phyloP scores from a whole-genome alignment of 2,329 filamentous ascomycete genomes.

The Aspergillus fischeri region DNA sequence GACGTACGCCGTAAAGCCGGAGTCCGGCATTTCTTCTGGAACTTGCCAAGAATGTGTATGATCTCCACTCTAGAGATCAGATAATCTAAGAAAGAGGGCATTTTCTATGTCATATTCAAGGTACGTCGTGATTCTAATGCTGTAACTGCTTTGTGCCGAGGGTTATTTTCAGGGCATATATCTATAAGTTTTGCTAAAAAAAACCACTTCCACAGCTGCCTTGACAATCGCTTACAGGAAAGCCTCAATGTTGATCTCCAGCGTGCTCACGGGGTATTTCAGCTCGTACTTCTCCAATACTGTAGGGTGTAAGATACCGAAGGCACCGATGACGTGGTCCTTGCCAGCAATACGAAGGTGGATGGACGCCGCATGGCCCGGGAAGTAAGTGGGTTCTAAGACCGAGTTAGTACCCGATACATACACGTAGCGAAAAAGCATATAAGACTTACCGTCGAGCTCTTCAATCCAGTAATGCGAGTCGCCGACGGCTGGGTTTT shows the following conservation, averaged over 20 bases:
- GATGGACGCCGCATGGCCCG: slow-evolving; percentile 81
- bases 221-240: slow-evolving; percentile 60
- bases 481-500: slow-evolving; percentile 54
- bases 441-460: slow-evolving; percentile 60
- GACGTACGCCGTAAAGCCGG: neutral
- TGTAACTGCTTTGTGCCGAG: neutral
- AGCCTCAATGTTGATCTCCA: slow-evolving; percentile 92
- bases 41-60: neutral
- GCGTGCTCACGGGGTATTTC: slow-evolving; percentile 84
- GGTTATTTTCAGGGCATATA: neutral
- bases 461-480: slow-evolving; percentile 92
- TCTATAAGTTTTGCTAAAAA: slow-evolving; percentile 1
- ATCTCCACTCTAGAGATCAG: neutral
- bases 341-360: slow-evolving; percentile 71
- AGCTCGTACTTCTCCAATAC: slow-evolving; percentile 93
- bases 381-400: slow-evolving; percentile 79
- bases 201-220: neutral
- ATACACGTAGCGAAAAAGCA: slow-evolving; percentile 1
- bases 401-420: neutral
- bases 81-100: neutral
- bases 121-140: neutral
- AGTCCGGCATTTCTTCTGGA: neutral
- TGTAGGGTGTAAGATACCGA: slow-evolving; percentile 89
- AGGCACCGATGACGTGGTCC: slow-evolving; percentile 74
- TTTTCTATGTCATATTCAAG: neutral